These are phyloP conservation scores for Sugiyamaella smithiae DNA, from an alignment of 805 yeast species.

Conservation along the genomic window DNA sequence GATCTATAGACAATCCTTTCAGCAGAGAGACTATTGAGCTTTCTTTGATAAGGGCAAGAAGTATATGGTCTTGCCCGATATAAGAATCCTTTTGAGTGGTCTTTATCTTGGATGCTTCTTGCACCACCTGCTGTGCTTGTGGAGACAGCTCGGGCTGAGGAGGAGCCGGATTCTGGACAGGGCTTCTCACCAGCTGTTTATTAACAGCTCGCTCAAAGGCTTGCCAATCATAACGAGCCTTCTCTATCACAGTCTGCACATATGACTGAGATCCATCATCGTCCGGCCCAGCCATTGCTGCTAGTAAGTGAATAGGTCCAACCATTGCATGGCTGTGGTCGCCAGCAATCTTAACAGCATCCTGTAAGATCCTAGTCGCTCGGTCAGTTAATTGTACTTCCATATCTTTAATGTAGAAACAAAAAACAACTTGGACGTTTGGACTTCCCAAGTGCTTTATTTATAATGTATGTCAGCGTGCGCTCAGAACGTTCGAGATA, in stretches of 20 bases:
- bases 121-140: conserved; percentile 71
- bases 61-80: conserved; percentile 90
- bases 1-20: conserved; percentile 57
- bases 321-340: conserved; percentile 83
- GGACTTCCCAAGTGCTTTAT: not conserved
- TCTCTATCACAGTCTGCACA: conserved; percentile 77
- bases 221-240: conserved; percentile 85
- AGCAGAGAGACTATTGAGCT: conserved; percentile 63
- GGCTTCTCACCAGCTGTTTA: conserved; percentile 74
- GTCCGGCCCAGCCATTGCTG: conserved; percentile 78
- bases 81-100: conserved; percentile 85
- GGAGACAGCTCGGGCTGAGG: conserved; percentile 71
- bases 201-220: conserved; percentile 77
- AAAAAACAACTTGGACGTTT: too few relatives aligned
- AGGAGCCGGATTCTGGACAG: conserved; percentile 89
- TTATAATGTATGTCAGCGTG: not conserved
- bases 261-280: conserved; percentile 57
- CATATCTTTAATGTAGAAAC: conserved; percentile 7
- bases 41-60: conserved; percentile 83
- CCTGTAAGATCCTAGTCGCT: conserved; percentile 75
- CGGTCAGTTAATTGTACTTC: conserved; percentile 79
- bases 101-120: conserved; percentile 73
- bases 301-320: conserved; percentile 84
- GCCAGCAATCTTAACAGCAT: conserved; percentile 77
- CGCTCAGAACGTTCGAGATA: conserved; percentile 1